These are phyloP conservation scores for Aschersonia sp. DNA, from an alignment of 2,329 filamentous ascomycete species.

Conservation along the genomic window DNA sequence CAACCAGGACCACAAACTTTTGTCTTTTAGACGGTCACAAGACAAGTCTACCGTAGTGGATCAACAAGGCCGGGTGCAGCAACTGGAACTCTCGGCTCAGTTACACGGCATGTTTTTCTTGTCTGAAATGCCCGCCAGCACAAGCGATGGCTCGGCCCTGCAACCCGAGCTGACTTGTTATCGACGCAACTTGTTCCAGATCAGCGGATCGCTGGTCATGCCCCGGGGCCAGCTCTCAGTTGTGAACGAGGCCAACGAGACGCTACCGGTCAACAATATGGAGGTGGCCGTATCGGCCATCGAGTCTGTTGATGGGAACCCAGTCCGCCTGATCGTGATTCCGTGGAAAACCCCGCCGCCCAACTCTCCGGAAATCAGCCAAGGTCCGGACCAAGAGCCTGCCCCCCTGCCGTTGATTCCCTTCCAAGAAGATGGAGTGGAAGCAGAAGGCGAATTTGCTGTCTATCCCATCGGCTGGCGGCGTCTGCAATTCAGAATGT, in stretches of 20 bases:
- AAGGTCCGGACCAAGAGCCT: slow-evolving; percentile 68
- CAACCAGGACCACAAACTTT: slow-evolving; percentile 45
- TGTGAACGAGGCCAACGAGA: slow-evolving; percentile 70
- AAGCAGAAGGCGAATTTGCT: slow-evolving; percentile 63
- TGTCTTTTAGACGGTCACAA: slow-evolving; percentile 41
- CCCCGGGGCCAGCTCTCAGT: slow-evolving; percentile 67
- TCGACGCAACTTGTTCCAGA: slow-evolving; percentile 87
- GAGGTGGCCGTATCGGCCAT: slow-evolving; percentile 85
- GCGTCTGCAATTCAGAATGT: slow-evolving; percentile 78
- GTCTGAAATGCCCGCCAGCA: slow-evolving; percentile 59
- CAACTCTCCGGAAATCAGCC: slow-evolving; percentile 52
- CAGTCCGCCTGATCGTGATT: slow-evolving; percentile 88
- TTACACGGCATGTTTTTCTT: slow-evolving; percentile 84
- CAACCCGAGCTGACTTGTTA: slow-evolving; percentile 89
- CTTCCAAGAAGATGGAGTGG: slow-evolving; percentile 44
- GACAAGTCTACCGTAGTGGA: slow-evolving; percentile 48
- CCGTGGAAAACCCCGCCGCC: slow-evolving; percentile 94
- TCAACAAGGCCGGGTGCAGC: slow-evolving; percentile 42
- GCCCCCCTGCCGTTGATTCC: slow-evolving; percentile 62
- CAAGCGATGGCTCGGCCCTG: slow-evolving; percentile 39
- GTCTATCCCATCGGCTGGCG: slow-evolving; percentile 93
- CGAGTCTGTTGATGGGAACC: slow-evolving; percentile 84
- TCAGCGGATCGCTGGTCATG: slow-evolving; percentile 75
- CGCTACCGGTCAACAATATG: slow-evolving; percentile 66
- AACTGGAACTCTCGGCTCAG: slow-evolving; percentile 54